These are phyloP conservation scores for Volvox reticuliferus DNA, from an alignment of 139 green algal genomes.

Conservation along the genomic window DNA sequence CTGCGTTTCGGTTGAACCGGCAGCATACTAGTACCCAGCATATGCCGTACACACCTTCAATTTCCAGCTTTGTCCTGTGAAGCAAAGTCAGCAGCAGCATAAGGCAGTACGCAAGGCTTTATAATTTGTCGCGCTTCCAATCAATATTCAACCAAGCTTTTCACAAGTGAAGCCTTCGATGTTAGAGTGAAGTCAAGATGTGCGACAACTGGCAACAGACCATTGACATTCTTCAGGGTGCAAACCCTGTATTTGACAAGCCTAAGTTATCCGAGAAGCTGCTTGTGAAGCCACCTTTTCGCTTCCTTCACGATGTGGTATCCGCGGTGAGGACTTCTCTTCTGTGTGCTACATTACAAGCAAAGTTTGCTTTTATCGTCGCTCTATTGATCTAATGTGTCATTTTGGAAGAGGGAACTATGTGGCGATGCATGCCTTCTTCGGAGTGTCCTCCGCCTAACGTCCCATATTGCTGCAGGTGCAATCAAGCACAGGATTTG, in stretches of 20 bases:
- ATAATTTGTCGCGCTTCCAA: no score
- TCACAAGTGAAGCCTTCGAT: not conserved
- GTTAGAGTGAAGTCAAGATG: constrained; percentile 33
- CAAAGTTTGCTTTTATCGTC: no score
- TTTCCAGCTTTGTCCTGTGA: no score
- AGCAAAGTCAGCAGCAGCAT: no score
- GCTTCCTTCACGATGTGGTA: constrained; percentile 91
- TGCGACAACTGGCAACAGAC: constrained; percentile 72
- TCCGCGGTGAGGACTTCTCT: constrained; percentile 64
- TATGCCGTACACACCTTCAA: no score
- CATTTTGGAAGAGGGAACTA: no score
- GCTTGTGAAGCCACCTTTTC: constrained; percentile 84
- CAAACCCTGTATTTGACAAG: constrained; percentile 67
- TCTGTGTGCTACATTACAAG: no score
- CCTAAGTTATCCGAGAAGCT: constrained; percentile 82
- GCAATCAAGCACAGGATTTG: constrained; percentile 80
- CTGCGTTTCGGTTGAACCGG: no score
- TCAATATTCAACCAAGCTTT: no score
- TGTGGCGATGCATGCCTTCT: not conserved
- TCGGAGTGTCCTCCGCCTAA: not conserved
- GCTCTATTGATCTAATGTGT: no score
- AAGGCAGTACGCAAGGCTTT: no score
- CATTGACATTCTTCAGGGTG: constrained; percentile 68
- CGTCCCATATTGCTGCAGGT: constrained; percentile 62
- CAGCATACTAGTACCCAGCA: no score